Evolutionary conservation across 2,329 filamentous ascomycete species (phyloP), one percentile per base, ranked within the genome.

Genomic region (Calonectria montana): DNA sequence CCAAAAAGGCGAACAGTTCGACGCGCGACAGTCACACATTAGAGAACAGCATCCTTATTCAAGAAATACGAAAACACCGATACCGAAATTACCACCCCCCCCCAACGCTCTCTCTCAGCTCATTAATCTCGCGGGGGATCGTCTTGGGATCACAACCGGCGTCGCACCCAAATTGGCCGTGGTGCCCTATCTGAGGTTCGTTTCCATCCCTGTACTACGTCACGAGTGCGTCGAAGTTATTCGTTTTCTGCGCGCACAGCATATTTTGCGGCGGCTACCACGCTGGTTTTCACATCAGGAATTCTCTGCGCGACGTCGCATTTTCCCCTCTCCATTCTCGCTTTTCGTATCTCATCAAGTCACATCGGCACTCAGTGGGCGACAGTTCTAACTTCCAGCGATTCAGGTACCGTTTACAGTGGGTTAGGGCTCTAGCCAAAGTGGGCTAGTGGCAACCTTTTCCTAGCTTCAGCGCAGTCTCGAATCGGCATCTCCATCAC

Each of bases 401-500:
- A 73, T 69, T 78, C 78, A 79, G 78, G 78, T 79, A 79, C 77
- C 75, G 69, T 53, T 67, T 74, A 70, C 68, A 76, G 72, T 68
- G 65, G 61, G 69, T 65, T 66, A 64, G 16, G 23, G 47, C 37
- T 65, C 76, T 79, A 79, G 71, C 78, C 76, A 21, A 67, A 55
- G 61, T 35, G 16, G 75, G 74, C 65, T 79, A 79, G 78, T 67
- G 67, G 43, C 62, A 61, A 70, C 67, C 64, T 71, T 59, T 73
- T 72, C 65, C 63, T 72, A 74, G 71, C 72, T 69, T 69, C 73
- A 73, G 64, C 69, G 65, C 77, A 72, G 64, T 73, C 73, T 75
- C 73, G 69, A 77, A 71, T 73, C 77, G 71, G 75, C 75, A 77
- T 80, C 76, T 76, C 78, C 80, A 82, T 78, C 76, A 63, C 78